phyloP scores from a whole-genome alignment of 2,329 filamentous ascomycete species.

The Calcarisporium arbuscula region DNA sequence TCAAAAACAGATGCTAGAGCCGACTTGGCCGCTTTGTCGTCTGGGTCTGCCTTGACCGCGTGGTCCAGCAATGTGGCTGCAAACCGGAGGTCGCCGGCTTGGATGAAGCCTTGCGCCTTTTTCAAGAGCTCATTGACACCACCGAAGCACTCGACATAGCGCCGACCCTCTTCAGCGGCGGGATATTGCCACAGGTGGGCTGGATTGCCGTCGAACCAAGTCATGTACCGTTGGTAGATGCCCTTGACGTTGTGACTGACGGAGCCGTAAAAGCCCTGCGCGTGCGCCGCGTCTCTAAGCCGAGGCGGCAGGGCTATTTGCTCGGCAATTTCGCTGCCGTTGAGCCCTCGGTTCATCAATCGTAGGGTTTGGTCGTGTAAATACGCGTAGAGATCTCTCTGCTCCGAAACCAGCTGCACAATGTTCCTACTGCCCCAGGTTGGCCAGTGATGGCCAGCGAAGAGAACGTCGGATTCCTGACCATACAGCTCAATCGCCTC shows the following conservation, averaged over 20 bases:
- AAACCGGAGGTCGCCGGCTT: conserved; percentile 28
- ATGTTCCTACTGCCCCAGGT: conserved; percentile 34
- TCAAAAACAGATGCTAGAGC: conserved; percentile 23
- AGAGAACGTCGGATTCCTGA: conserved; percentile 24
- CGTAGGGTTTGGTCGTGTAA: conserved; percentile 33
- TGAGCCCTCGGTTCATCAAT: conserved; percentile 29
- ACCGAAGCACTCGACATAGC: conserved; percentile 31
- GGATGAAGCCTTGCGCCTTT: conserved; percentile 21
- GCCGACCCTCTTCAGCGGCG: conserved; percentile 19
- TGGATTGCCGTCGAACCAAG: conserved; percentile 11
- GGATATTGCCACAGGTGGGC: conserved; percentile 5
- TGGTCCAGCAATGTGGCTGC: conserved; percentile 31
- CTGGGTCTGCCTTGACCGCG: conserved; percentile 22
- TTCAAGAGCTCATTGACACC: conserved; percentile 22
- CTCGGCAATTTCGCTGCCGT: conserved; percentile 33
- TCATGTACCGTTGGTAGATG: conserved; percentile 10
- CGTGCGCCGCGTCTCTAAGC: conserved; percentile 19
- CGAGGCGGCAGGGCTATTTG: conserved; percentile 23
- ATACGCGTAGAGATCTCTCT: conserved; percentile 33
- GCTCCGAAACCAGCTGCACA: conserved; percentile 20
- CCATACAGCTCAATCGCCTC: conserved; percentile 29
- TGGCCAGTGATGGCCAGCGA: conserved; percentile 35
- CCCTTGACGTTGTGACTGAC: conserved; percentile 29
- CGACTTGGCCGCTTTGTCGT: conserved; percentile 10
- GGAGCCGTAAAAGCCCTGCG: conserved; percentile 26